phyloP scores from a whole-genome alignment of 139 green algal species.

The Chlamydomonas urium region DNA sequence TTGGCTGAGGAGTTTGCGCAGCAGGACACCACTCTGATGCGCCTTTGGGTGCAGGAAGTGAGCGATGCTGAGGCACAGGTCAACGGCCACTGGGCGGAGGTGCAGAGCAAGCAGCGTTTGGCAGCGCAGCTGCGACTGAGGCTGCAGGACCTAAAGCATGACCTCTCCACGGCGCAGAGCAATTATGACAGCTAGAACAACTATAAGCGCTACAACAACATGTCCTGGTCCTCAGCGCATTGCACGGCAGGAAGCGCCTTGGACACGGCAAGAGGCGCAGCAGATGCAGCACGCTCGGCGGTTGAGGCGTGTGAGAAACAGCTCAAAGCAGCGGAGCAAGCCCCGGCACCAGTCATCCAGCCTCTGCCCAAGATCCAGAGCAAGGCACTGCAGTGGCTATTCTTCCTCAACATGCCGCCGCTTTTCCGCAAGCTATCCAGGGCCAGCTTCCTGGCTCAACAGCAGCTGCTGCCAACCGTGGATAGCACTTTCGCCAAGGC shows the following conservation, averaged over 20 bases:
- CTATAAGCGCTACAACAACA: neutral
- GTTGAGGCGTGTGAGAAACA: neutral
- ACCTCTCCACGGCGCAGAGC: neutral
- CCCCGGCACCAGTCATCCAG: slow-evolving; percentile 38
- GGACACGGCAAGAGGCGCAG: neutral
- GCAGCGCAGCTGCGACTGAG: neutral
- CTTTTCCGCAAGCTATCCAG: slow-evolving; percentile 36
- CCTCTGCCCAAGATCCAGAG: slow-evolving; percentile 22
- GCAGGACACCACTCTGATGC: neutral
- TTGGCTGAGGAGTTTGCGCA: slow-evolving; percentile 27
- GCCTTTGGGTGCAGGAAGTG: slow-evolving; percentile 20
- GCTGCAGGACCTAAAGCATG: neutral
- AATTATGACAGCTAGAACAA: neutral
- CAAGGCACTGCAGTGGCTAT: slow-evolving; percentile 32
- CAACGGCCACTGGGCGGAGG: slow-evolving; percentile 35
- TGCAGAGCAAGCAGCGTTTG: slow-evolving; percentile 32
- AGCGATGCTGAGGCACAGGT: slow-evolving; percentile 14
- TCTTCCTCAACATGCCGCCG: slow-evolving; percentile 49
- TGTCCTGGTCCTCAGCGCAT: neutral
- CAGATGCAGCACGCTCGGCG: neutral
- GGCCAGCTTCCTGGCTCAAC: slow-evolving; percentile 37
- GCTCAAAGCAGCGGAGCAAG: neutral
- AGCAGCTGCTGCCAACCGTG: slow-evolving; percentile 35
- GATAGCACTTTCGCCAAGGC: neutral
- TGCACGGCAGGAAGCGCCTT: too few relatives aligned